These are phyloP conservation scores for Betula pendula DNA, from an alignment of 306 rosid genomes.

Conservation along the genomic window DNA sequence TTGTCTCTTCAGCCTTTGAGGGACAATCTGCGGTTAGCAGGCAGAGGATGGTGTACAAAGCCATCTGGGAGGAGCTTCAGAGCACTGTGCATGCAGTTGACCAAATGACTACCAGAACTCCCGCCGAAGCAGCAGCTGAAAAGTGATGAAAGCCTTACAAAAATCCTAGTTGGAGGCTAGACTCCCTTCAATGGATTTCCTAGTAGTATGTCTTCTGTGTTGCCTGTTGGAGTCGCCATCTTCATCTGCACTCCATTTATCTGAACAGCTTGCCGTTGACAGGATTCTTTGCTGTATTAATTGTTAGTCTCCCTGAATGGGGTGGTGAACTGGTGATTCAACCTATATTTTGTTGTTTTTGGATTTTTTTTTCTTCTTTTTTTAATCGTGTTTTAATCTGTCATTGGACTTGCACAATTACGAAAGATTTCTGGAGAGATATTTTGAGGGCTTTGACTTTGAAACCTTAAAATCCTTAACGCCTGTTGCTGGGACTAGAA, in stretches of 20 bases:
- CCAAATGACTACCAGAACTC: slow-evolving; percentile 88
- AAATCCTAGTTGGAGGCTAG: not conserved
- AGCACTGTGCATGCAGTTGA: slow-evolving; percentile 92
- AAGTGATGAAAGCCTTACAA: slow-evolving; percentile 25
- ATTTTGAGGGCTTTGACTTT: too few relatives aligned
- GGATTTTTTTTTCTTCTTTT: not conserved
- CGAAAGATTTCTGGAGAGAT: not conserved
- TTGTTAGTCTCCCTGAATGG: not conserved
- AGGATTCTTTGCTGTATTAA: not conserved
- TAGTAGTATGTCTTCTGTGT: not conserved
- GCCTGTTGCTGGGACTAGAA: too few relatives aligned
- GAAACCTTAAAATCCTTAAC: too few relatives aligned
- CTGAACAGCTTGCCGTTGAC: not conserved
- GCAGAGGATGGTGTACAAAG: slow-evolving; percentile 97
- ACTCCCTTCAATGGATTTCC: not conserved
- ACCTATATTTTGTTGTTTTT: not conserved
- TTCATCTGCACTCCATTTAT: not conserved
- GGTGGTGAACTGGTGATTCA: not conserved
- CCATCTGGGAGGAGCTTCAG: slow-evolving; percentile 99
- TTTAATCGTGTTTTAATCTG: not conserved
- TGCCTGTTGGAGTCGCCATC: not conserved
- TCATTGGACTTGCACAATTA: not conserved
- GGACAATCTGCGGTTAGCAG: slow-evolving; percentile 89
- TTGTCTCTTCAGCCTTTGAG: slow-evolving; percentile 74
- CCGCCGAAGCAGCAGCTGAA: slow-evolving; percentile 57